Evolutionary conservation across 1,139 yeast species (phyloP), one percentile per base, ranked within the genome.

Genomic region (Debaryomyces robertsiae): DNA sequence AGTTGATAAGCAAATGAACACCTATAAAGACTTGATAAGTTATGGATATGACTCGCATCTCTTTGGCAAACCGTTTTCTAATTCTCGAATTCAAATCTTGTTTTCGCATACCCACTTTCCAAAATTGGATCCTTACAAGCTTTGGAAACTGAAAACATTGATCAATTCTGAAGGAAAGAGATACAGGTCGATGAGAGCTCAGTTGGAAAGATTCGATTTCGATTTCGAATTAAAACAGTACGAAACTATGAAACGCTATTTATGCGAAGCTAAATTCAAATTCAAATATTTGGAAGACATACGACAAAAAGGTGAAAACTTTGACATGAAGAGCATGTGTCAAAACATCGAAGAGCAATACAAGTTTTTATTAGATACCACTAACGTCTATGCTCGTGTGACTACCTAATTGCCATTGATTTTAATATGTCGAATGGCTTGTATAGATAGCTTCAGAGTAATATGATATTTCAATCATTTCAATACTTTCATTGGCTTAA

Each of bases 61-160:
- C 14, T 25, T 25, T 25, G 28, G 28, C 14, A 32, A 13, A 24
- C 17, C 36, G 25, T 16, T 32, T 24, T 17, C 30, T 24, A 13
- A 19, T 13, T 15, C 24, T 10, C 24, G 25, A 13, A 28, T 22
- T 16, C 24, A 32, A 16, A 19, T 23, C 2, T 23, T 32, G 16
- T 32, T 32, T 32, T 25, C 30, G 18, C 36, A 32, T 13, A 22
- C 28, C 19, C 36, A 25, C 25, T 32, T 14, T 32, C 36, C 36
- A 13, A 32, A 32, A 25, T 17, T 24, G 24, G 36, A 32, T 16
- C 30, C 36, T 13, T 25, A 25, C 10, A 25, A 25, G 6, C 11
- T 25, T 25, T 25, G 28, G 28, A 25, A 25, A 11, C 11, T 6
- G 6, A 9, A 9, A n/a, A 11, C 28, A 6, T 25, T 25, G 10